Evolutionary conservation across 2,329 filamentous ascomycete species (phyloP), one percentile per base, ranked within the genome.

Genomic region (Orbilia oligospora): DNA sequence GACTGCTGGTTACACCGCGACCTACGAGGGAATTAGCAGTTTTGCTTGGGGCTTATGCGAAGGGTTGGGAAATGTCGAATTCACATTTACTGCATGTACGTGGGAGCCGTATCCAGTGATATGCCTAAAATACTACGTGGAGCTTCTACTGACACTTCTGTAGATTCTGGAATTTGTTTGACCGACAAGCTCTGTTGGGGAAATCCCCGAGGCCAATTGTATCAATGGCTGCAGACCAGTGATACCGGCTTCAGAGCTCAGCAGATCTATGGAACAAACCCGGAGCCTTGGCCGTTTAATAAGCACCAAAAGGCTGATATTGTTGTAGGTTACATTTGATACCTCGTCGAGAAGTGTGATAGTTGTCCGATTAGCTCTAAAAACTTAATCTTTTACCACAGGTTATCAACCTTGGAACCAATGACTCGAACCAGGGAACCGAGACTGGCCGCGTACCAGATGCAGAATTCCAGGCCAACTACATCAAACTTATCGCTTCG

Each of bases 41-140:
- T 90, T 88, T 82, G 86, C 87, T 0, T 90, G 88, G 82, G 86
- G 87, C 16, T 86, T 89, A 16, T 87, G 86, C 0, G 87, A 87
- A 4, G 89, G 89, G 0, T 83, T 91, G 0, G 89, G 89, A 1
- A 86, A 88, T 49, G 88, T 87, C 1, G 89, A 91, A 80, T 90
- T 88, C 81, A 86, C 86, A 18, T 86, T 90, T 49, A 89, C 88
- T 0, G 88, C 87, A 0, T 89, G 72, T 77, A 67, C 10, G 51
- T 51, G 20, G 44, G 18, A n/a, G 44, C 6, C 22, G 20, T 73
- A 88, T 88, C 0, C 88, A 88, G 2, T 88, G 90, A 88, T 80
- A 84, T 88, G 1, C 51, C n/a, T n/a, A n/a, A n/a, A 36, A 27
- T 18, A 9, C 4, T 10, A 51, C 84, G 9, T 18, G 12, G 51